Base-by-base conservation (phyloP, 2,329 filamentous ascomycete species). In the Cordyceps sp. region DNA sequence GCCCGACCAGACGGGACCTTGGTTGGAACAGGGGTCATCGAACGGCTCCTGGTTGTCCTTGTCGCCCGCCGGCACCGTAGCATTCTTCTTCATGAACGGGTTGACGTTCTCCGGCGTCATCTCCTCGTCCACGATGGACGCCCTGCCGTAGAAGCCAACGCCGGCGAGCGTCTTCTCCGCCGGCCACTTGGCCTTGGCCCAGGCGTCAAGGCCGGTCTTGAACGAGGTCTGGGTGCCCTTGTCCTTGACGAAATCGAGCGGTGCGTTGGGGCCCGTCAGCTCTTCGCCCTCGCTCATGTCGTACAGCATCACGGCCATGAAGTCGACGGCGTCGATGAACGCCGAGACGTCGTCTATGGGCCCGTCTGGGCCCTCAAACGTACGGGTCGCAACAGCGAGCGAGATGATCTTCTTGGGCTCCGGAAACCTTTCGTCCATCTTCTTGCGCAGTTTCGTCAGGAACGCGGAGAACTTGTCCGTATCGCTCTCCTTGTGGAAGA, bases 171-270 rank as follows among this genome's bases (percentile, higher is more conserved):
- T 28, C 29, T 37, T 21, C 8, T 19, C n/a, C 3, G 35, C 33
- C 8, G 37, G 37, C 37, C 37, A 39, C 4, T 31, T 29, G 8
- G 33, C 33, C n/a, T 12, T n/a, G 9, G 18, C 29, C 37, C 37
- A 39, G 3, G 20, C 31, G 18, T 39, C 37, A n/a, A 37, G 34
- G 14, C 31, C 26, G 2, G 33, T 31, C 8, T 24, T 31, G 20
- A 39, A 39, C 13, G 37, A 39, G 3, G 32, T 21, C 31, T 37
- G 37, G 12, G 20, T 10, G 14, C 31, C 37, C 24, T 33, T 30
- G 10, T 29, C 33, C 5, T 18, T 16, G 22, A 32, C 33, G 13
- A 33, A 39, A 19, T 37, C 33, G 10, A 39, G 17, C 3, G 37
- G 37, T 17, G 37, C 23, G 20, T 31, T 31, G 5, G 37, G 35